Conservation (phyloP, 768 basidiomycete genomes). For the Xerocomus potaroensis region DNA sequence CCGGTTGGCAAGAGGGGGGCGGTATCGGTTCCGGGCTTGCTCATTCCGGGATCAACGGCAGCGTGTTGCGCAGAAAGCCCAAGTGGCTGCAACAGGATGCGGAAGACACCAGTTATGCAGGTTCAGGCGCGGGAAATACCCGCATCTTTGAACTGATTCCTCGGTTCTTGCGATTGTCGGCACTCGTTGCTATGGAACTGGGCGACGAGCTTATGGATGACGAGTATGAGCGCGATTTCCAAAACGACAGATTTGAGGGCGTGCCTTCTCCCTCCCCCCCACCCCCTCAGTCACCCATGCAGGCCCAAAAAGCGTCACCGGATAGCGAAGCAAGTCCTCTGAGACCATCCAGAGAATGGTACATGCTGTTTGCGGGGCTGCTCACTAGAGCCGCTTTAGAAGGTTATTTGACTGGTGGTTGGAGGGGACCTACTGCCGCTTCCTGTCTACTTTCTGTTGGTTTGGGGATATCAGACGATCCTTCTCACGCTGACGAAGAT, state of each 20-base stretch:
- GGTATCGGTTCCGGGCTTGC: slow-evolving; percentile 71
- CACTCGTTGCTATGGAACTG: slow-evolving; percentile 73
- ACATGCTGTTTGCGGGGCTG: slow-evolving; percentile 69
- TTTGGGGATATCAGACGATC: slow-evolving; percentile 40
- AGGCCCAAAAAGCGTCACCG: slow-evolving; percentile 24
- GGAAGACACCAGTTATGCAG: slow-evolving; percentile 22
- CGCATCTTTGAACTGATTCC: slow-evolving; percentile 63
- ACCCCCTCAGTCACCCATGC: slow-evolving; percentile 11
- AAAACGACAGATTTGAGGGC: slow-evolving; percentile 23
- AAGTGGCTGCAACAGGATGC: slow-evolving; percentile 23
- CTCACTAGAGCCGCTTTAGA: slow-evolving; percentile 82
- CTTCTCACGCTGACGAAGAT: slow-evolving; percentile 26
- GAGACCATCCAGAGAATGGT: slow-evolving; percentile 75
- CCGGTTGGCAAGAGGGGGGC: slow-evolving; percentile 71
- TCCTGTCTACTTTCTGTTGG: slow-evolving; percentile 75
- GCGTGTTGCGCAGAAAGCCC: slow-evolving; percentile 50
- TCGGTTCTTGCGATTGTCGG: slow-evolving; percentile 72
- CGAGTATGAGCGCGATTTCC: slow-evolving; percentile 37
- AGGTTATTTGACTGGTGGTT: slow-evolving; percentile 78
- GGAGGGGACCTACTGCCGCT: slow-evolving; percentile 67
- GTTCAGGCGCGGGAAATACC: slow-evolving; percentile 52
- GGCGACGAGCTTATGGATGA: slow-evolving; percentile 65
- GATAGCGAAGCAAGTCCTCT: slow-evolving; percentile 48
- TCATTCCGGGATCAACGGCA: slow-evolving; percentile 52
- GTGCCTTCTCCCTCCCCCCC: slow-evolving; percentile 7